phyloP scores from a whole-genome alignment of 805 yeast species.

The Brettanomyces bruxellensis region DNA sequence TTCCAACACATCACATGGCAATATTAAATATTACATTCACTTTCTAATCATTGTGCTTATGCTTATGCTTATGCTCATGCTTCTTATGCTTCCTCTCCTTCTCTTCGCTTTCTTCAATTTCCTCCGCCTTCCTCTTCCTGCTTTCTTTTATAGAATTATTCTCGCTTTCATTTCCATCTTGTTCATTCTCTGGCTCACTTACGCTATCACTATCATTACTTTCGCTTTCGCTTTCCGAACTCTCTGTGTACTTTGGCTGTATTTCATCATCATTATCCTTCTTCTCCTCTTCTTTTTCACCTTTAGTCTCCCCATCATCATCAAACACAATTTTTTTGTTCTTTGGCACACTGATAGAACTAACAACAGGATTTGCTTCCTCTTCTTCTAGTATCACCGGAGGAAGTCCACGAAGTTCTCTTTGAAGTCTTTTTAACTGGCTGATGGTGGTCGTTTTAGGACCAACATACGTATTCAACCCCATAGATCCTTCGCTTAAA shows the following conservation, averaged over 20 bases:
- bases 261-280: constrained; percentile 2
- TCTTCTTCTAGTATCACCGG: constrained; percentile 23
- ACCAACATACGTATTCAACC: constrained; percentile 12
- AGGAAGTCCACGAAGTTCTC: constrained; percentile 29
- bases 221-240: background rate
- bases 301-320: constrained; percentile 3
- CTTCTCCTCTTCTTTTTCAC: too few species aligned
- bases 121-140: constrained; percentile 1
- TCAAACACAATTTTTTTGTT: constrained; percentile 17
- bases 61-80: background rate
- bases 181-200: background rate
- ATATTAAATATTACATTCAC: background rate
- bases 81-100: background rate
- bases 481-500: background rate
- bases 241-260: background rate
- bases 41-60: background rate
- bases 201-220: background rate
- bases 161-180: background rate
- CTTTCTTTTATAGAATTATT: background rate
- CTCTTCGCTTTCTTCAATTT: background rate
- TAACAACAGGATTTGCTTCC: background rate
- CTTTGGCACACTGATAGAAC: background rate
- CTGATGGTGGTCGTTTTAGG: constrained; percentile 21
- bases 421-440: constrained; percentile 28
- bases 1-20: too few species aligned